A percentile compares a stretch with the other conserved stretches of the same genome.
Evolutionary conservation across 2,329 filamentous ascomycete species (phyloP).

Genomic region (Paecilomyces variotii): DNA sequence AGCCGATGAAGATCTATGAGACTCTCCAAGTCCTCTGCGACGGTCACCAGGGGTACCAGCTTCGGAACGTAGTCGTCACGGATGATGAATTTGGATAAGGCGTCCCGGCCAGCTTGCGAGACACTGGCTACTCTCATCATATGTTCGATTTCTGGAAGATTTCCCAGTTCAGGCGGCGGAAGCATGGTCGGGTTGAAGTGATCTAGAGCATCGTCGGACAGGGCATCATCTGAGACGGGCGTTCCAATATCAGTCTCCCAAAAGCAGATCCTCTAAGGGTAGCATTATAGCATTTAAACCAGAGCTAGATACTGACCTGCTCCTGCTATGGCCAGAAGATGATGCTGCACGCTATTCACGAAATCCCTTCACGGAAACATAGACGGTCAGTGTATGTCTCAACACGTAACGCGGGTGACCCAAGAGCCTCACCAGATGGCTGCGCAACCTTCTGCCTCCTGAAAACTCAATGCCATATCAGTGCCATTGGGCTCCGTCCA

Average conservation of each 20-base stretch:
- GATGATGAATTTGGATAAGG: constrained; percentile 79
- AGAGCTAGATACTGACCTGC: constrained; percentile 46
- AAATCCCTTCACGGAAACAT: constrained; percentile 61
- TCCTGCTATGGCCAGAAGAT: constrained; percentile 54
- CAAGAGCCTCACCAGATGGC: constrained; percentile 65
- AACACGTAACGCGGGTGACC: constrained; percentile 3
- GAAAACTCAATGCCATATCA: constrained; percentile 97
- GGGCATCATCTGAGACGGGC: constrained; percentile 59
- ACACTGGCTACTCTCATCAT: constrained; percentile 72
- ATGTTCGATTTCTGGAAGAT: constrained; percentile 75
- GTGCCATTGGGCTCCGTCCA: constrained; percentile 90
- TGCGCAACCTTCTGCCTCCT: constrained; percentile 90
- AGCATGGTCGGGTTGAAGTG: constrained; percentile 62
- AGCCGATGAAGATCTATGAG: constrained; percentile 77
- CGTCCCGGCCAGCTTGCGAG: constrained; percentile 70
- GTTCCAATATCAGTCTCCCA: constrained; percentile 1
- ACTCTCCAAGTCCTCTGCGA: constrained; percentile 87
- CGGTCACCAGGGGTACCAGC: constrained; percentile 74
- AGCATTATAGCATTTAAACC: background rate
- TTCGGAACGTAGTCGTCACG: constrained; percentile 79
- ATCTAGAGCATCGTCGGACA: constrained; percentile 84
- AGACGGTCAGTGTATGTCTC: constrained; percentile 15
- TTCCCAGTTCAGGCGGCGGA: constrained; percentile 70
- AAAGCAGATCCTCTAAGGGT: background rate
- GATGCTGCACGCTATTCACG: constrained; percentile 74